These are phyloP conservation scores for Metarhizium guizhouense DNA, from an alignment of 2,329 filamentous ascomycete species.

Conservation along the genomic window DNA sequence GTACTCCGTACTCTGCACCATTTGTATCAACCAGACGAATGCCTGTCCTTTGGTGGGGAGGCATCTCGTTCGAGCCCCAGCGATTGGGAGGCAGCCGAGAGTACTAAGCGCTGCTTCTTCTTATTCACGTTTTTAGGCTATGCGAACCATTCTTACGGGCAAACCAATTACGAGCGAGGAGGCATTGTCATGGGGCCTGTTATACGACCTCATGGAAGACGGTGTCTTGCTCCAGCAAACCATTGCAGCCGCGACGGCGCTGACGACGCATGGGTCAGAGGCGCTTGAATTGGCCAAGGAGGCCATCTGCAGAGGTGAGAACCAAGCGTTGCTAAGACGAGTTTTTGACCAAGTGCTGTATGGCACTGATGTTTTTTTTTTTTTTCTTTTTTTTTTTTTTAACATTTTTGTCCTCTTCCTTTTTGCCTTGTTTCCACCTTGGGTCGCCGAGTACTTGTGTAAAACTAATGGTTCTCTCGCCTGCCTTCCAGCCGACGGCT, in stretches of 20 bases:
- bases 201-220: slow-evolving; percentile 18
- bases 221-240: slow-evolving; percentile 16
- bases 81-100: not conserved
- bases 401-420: not conserved
- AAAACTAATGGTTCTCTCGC: not conserved
- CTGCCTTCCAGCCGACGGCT: slow-evolving; percentile 13
- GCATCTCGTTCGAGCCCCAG: too few relatives aligned
- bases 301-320: slow-evolving; percentile 19
- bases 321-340: not conserved
- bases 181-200: slow-evolving; percentile 16
- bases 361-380: not conserved
- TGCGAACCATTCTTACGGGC: slow-evolving; percentile 19
- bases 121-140: slow-evolving; percentile 13
- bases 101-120: too few relatives aligned
- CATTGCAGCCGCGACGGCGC: slow-evolving; percentile 14
- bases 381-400: not conserved
- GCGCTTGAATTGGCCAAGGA: slow-evolving; percentile 20
- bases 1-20: slow-evolving; percentile 4
- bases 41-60: too few relatives aligned
- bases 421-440: not conserved
- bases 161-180: slow-evolving; percentile 18
- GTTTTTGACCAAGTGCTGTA: not conserved
- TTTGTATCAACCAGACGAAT: not conserved
- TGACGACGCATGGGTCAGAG: slow-evolving; percentile 14
- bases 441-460: too few relatives aligned